Percentiles rank a stretch among this genome's conserved stretches.
phyloP scores from a whole-genome alignment of 495 filamentous ascomycete genomes.

The Cladorrhinum samala region DNA sequence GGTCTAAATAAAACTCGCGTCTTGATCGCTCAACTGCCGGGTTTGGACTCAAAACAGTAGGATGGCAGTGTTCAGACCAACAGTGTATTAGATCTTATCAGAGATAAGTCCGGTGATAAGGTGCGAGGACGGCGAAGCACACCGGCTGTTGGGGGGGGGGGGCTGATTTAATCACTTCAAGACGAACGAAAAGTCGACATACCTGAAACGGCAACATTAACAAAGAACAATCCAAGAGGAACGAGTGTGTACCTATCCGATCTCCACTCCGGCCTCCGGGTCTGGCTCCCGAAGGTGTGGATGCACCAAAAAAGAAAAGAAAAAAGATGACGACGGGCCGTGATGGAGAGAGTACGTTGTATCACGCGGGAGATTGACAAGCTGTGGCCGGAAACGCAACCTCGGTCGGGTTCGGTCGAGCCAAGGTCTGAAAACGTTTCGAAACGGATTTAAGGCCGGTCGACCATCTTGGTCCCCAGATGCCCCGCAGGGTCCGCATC shows the following conservation, averaged over 20 bases:
- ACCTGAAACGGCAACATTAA: not conserved
- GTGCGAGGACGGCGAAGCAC: not conserved
- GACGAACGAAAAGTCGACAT: not conserved
- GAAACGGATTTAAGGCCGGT: slow-evolving; percentile 13
- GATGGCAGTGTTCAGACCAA: not conserved
- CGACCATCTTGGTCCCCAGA: not conserved
- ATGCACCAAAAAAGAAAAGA: not conserved
- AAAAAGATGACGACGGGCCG: slow-evolving; percentile 5
- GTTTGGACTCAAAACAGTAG: not conserved
- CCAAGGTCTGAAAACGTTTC: slow-evolving; percentile 16
- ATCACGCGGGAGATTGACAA: slow-evolving; percentile 8
- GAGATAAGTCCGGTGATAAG: not conserved
- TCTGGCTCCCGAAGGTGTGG: not conserved
- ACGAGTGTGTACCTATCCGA: not conserved
- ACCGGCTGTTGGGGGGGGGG: too few species aligned
- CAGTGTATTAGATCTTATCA: not conserved
- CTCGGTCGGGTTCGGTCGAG: slow-evolving; percentile 6
- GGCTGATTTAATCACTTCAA: not conserved
- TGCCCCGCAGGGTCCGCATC: too few species aligned
- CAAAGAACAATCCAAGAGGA: not conserved
- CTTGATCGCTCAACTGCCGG: not conserved
- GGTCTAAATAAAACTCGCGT: not conserved
- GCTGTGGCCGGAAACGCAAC: slow-evolving; percentile 6
- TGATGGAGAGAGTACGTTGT: not conserved
- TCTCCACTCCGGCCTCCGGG: not conserved